Evolutionary conservation across 148 eudicot genomes (phyloP).

Genomic region (Rheum nobile): DNA sequence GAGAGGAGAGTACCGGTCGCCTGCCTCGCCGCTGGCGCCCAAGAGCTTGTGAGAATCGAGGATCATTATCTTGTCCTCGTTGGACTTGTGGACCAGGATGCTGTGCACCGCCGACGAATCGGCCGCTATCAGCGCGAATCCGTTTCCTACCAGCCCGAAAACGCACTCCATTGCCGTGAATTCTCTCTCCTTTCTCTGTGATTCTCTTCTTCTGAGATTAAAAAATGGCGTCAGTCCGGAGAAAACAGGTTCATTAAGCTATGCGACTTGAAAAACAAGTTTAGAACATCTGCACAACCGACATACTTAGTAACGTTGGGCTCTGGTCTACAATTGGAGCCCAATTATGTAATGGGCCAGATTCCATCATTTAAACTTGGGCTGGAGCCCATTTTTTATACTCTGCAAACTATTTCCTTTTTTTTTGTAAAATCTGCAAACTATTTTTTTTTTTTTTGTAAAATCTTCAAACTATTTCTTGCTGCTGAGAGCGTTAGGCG

Average conservation of each 20-base stretch:
- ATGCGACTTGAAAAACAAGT: not conserved
- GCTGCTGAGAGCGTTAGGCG: too few relatives aligned
- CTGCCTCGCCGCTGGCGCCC: slow-evolving; percentile 82
- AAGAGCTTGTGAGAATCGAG: slow-evolving; percentile 85
- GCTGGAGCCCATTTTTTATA: too few relatives aligned
- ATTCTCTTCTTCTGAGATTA: not conserved
- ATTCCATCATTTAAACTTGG: not conserved
- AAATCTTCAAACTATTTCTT: too few relatives aligned
- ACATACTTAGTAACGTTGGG: too few relatives aligned
- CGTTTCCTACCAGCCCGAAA: slow-evolving; percentile 67
- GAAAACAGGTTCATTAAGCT: not conserved
- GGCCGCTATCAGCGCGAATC: slow-evolving; percentile 64
- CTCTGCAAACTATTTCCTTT: too few relatives aligned
- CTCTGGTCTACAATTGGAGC: not conserved
- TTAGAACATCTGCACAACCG: not conserved
- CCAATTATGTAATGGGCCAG: not conserved
- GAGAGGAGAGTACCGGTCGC: slow-evolving; percentile 49
- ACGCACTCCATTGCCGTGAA: slow-evolving; percentile 55
- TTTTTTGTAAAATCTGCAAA: too few relatives aligned
- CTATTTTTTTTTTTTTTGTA: too few relatives aligned
- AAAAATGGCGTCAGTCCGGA: not conserved
- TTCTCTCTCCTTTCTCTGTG: not conserved
- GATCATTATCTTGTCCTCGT: slow-evolving; percentile 63
- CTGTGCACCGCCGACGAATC: too few relatives aligned
- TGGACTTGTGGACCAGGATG: too few relatives aligned